Evolutionary conservation across 2,329 filamentous ascomycete genomes (phyloP), one percentile per base, ranked within the genome.

Genomic region (Colletotrichum lindemuthianum): DNA sequence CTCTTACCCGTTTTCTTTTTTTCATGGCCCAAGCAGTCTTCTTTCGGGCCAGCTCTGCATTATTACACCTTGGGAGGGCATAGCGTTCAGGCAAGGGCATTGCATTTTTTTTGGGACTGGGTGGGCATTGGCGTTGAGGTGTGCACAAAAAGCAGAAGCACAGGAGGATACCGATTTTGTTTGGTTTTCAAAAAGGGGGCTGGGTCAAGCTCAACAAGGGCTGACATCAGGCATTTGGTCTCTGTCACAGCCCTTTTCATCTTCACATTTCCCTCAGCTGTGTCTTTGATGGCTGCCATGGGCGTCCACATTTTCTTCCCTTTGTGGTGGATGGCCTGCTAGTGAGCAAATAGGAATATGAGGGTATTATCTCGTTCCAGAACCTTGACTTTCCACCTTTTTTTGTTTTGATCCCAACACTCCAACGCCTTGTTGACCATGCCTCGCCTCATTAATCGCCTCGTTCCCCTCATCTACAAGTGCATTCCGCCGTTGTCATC

Each of bases 401-500:
- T 13, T 15, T 13, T 41, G 37, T 39, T 48, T 2, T 3, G 10
- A 47, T 9, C 33, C 49, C 41, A 1, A 10, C 33, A 13, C 12
- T n/a, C n/a, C n/a, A 48, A 15, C 24, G 24, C 24, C 24, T 5
- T 5, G 24, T 24, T 24, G 24, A 24, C 7, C 16, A 40, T 50
- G 44, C 36, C 57, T 2, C 40, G 40, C 24, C 8, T 57, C 13
- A 49, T 15, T 15, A 16, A n/a, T 44, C n/a, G 37, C 12, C 8
- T 34, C 52, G 10, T 10, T 5, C 10, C n/a, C 11, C 33, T 44
- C 33, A 12, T 43, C 81, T 73, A 91, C 49, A 91, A 75, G 77
- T 91, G 87, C 79, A 91, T 80, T 1, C 89, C 88, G 16, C 82
- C 85, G 4, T 88, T 83, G 11, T 81, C 72, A 11, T 72, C 79